Conservation (phyloP, 176 grass and related monocot genomes). For the Juncus effusus region DNA sequence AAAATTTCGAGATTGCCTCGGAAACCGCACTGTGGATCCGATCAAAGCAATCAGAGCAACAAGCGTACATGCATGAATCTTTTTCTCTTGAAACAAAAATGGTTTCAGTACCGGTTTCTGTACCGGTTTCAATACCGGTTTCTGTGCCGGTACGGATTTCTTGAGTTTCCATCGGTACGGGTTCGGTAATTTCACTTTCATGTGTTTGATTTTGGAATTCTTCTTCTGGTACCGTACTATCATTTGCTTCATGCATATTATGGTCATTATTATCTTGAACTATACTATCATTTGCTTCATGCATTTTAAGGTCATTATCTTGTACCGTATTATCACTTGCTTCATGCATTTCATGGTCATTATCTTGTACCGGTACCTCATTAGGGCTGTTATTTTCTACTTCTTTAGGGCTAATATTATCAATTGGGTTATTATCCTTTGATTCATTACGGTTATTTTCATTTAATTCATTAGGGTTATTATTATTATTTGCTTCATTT, state of each 20-base stretch:
- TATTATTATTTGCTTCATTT: conserved; percentile 4
- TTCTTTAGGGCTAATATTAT: background rate
- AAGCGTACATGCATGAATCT: conserved; percentile 61
- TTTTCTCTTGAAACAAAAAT: conserved; percentile 27
- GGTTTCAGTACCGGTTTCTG: background rate
- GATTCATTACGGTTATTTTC: background rate
- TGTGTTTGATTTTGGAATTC: conserved; percentile 7
- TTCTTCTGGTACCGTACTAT: background rate
- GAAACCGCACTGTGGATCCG: conserved; percentile 50
- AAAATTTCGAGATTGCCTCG: conserved; percentile 51
- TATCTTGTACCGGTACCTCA: background rate
- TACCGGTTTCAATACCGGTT: conserved; percentile 1
- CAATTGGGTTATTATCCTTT: no score
- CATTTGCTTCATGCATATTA: background rate
- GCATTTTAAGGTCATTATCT: background rate
- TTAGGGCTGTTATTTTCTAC: background rate
- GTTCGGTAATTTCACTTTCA: conserved; percentile 18
- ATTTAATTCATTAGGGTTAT: conserved; percentile 38
- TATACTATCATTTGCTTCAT: background rate
- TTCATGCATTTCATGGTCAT: background rate
- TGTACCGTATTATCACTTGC: background rate
- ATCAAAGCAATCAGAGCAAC: conserved; percentile 56
- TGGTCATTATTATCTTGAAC: background rate
- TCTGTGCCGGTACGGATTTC: background rate
- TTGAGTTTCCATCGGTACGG: background rate